Evolutionary conservation across 805 yeast genomes (phyloP).

Genomic region (Wilhelminamyces savonicus): DNA sequence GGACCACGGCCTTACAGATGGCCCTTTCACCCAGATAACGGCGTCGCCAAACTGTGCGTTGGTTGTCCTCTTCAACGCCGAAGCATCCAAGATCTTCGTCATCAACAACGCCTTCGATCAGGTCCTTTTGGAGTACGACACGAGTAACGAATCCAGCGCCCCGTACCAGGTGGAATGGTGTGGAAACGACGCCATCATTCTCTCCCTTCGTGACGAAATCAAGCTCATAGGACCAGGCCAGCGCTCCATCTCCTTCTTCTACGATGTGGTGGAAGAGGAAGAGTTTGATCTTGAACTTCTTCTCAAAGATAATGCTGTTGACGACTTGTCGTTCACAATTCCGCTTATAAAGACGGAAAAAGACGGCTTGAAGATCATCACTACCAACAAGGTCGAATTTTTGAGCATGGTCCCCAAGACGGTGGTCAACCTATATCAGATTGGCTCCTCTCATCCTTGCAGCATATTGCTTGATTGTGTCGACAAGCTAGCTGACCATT

Average conservation of each 20-base stretch:
- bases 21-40: slow-evolving; percentile 38
- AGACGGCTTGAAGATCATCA: slow-evolving; percentile 71
- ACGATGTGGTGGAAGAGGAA: slow-evolving; percentile 22
- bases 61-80: slow-evolving; percentile 40
- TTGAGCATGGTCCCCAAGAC: slow-evolving; percentile 54
- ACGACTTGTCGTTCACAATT: slow-evolving; percentile 21
- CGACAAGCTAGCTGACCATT: slow-evolving; percentile 52
- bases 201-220: slow-evolving; percentile 58
- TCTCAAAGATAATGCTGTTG: slow-evolving; percentile 4
- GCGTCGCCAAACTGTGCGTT: slow-evolving; percentile 53
- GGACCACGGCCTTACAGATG: slow-evolving; percentile 40
- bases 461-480: slow-evolving; percentile 76
- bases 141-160: slow-evolving; percentile 28
- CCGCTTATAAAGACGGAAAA: slow-evolving; percentile 44
- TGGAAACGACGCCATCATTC: slow-evolving; percentile 72
- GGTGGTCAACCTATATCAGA: slow-evolving; percentile 59
- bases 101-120: slow-evolving; percentile 41
- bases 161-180: slow-evolving; percentile 70
- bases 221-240: slow-evolving; percentile 68
- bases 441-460: slow-evolving; percentile 81
- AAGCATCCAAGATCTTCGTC: slow-evolving; percentile 41
- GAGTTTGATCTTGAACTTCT: slow-evolving; percentile 22
- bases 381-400: slow-evolving; percentile 51
- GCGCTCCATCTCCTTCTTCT: slow-evolving; percentile 49
- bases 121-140: slow-evolving; percentile 38